A percentile compares a stretch with the other conserved stretches of the same genome.
These are phyloP conservation scores for Colletotrichum sp. DNA, from an alignment of 2,329 filamentous ascomycete genomes.

Conservation along the genomic window DNA sequence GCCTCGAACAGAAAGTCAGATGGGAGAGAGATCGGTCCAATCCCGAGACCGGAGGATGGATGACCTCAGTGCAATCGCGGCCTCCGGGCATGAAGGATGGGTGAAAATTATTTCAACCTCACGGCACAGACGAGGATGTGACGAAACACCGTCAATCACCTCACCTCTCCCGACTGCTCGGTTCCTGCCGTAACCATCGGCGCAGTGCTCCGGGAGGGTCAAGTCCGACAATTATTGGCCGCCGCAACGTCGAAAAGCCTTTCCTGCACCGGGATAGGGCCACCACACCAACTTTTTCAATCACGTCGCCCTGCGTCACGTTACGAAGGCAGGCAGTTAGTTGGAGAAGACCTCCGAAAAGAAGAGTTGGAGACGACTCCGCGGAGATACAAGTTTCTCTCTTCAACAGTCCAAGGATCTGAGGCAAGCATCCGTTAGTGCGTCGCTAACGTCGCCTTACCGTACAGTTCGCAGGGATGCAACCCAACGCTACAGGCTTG, in stretches of 20 bases:
- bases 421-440: slow-evolving; percentile 17
- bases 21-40: not conserved
- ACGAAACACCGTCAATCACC: slow-evolving; percentile 12
- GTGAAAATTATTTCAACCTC: slow-evolving; percentile 11
- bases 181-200: slow-evolving; percentile 12
- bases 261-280: slow-evolving; percentile 1
- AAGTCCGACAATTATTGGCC: not conserved
- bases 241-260: not conserved
- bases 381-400: slow-evolving; percentile 16
- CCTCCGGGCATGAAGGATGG: slow-evolving; percentile 2
- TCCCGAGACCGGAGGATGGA: slow-evolving; percentile 3
- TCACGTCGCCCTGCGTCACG: not conserved
- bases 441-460: slow-evolving; percentile 13
- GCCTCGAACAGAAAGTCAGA: not conserved
- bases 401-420: slow-evolving; percentile 10
- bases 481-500: slow-evolving; percentile 2
- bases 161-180: slow-evolving; percentile 9
- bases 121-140: not conserved
- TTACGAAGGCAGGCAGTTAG: not conserved
- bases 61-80: not conserved
- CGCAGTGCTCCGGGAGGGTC: not conserved
- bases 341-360: not conserved
- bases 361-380: not conserved
- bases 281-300: not conserved
- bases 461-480: slow-evolving; percentile 14